A percentile compares a stretch with the other conserved stretches of the same genome.
phyloP scores from a whole-genome alignment of 2,329 filamentous ascomycete species.

The Alternaria alternata region DNA sequence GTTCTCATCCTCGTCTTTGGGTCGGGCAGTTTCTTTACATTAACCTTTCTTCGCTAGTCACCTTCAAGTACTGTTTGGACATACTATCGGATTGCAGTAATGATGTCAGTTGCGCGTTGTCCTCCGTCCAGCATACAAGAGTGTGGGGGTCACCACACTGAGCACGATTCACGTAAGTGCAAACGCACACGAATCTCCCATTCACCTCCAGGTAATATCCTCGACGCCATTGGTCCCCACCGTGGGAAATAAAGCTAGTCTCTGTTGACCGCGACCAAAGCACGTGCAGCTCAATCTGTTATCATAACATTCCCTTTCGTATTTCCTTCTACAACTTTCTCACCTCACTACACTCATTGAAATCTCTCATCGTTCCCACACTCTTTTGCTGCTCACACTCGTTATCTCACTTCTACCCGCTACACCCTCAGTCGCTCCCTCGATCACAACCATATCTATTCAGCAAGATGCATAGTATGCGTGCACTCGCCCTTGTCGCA shows the following conservation, averaged over 20 bases:
- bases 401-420: neutral
- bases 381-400: conserved; percentile 5
- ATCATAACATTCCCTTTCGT: conserved; percentile 11
- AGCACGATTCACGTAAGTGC: conserved; percentile 9
- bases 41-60: neutral
- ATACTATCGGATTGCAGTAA: neutral
- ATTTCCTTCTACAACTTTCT: neutral
- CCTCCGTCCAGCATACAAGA: conserved; percentile 2
- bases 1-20: neutral
- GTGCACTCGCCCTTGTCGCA: conserved; percentile 16
- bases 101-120: conserved; percentile 2
- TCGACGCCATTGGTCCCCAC: conserved; percentile 15
- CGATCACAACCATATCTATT: neutral
- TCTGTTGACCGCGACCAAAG: conserved; percentile 3
- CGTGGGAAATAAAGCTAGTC: conserved; percentile 4
- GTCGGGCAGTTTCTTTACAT: neutral
- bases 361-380: neutral
- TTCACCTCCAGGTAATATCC: conserved; percentile 12
- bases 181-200: conserved; percentile 11
- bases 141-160: neutral
- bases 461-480: conserved; percentile 18
- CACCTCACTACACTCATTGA: conserved; percentile 12
- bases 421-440: neutral
- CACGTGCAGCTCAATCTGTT: neutral
- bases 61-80: neutral